phyloP scores from a whole-genome alignment of 441 rosid genomes.

The Bruguiera hainesii region DNA sequence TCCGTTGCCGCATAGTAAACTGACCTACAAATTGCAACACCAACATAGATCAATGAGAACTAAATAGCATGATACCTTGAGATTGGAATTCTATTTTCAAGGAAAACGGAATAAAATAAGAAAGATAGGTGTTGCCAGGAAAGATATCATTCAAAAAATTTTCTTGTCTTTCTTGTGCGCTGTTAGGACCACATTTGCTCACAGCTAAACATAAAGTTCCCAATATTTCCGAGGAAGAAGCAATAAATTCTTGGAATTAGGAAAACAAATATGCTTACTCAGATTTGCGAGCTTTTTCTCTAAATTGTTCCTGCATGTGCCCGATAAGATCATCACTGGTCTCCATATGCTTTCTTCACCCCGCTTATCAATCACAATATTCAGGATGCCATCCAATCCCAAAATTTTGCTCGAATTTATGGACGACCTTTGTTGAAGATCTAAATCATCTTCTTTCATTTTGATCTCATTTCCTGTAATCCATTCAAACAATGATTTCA shows the following conservation, averaged over 20 bases:
- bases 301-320: slow-evolving; percentile 96
- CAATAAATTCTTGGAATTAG: slow-evolving; percentile 9
- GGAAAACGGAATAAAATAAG: not conserved
- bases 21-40: slow-evolving; percentile 66
- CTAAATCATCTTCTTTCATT: slow-evolving; percentile 90
- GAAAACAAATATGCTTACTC: slow-evolving; percentile 61
- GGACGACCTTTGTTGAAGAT: slow-evolving; percentile 75
- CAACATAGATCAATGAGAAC: slow-evolving; percentile 27
- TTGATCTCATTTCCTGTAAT: slow-evolving; percentile 92
- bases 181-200: not conserved
- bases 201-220: not conserved
- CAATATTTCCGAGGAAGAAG: slow-evolving; percentile 5
- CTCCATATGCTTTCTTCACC: slow-evolving; percentile 69
- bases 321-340: slow-evolving; percentile 94
- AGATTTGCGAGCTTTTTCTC: slow-evolving; percentile 97
- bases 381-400: slow-evolving; percentile 93
- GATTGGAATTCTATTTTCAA: not conserved
- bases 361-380: slow-evolving; percentile 89
- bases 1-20: slow-evolving; percentile 96
- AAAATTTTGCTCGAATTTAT: slow-evolving; percentile 66
- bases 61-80: too few species aligned
- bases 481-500: slow-evolving; percentile 85
- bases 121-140: too few species aligned
- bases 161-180: too few species aligned
- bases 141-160: too few species aligned